phyloP scores from a whole-genome alignment of 805 yeast genomes.

The Scheffersomyces amazonensis region DNA sequence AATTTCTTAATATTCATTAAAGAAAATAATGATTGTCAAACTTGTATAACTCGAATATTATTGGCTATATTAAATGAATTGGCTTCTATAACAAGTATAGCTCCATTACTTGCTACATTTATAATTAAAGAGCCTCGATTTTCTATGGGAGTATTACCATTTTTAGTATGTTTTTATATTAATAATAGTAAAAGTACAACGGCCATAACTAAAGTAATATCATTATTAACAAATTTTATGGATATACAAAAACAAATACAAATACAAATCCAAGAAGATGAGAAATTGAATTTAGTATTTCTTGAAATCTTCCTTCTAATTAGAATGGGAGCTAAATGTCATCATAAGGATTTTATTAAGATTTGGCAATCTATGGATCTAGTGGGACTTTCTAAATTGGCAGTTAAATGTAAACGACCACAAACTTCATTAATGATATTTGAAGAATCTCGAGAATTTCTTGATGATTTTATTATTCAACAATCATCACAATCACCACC shows the following conservation, averaged over 20 bases:
- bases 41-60: conserved; percentile 28
- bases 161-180: conserved; percentile 22
- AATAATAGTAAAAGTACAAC: conserved; percentile 9
- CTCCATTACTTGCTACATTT: conserved; percentile 31
- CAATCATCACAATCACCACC: conserved; percentile 10
- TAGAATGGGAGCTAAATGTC: conserved; percentile 37
- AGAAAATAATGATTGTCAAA: conserved; percentile 9
- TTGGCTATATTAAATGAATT: conserved; percentile 33
- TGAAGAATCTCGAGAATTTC: conserved; percentile 34
- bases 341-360: conserved; percentile 18
- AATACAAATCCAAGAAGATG: conserved; percentile 2
- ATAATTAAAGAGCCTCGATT: conserved; percentile 11
- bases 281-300: conserved; percentile 14
- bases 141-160: conserved; percentile 19
- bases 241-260: conserved; percentile 1
- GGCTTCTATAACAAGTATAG: conserved; percentile 20
- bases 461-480: conserved; percentile 3
- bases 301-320: conserved; percentile 25
- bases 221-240: conserved; percentile 10
- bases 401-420: conserved; percentile 28
- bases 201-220: conserved; percentile 10
- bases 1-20: not conserved
- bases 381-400: conserved; percentile 22
- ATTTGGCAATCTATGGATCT: conserved; percentile 30
- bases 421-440: conserved; percentile 46